phyloP scores from a whole-genome alignment of 371 early-diverging fungal species.

The Lichtheimia ramosa region DNA sequence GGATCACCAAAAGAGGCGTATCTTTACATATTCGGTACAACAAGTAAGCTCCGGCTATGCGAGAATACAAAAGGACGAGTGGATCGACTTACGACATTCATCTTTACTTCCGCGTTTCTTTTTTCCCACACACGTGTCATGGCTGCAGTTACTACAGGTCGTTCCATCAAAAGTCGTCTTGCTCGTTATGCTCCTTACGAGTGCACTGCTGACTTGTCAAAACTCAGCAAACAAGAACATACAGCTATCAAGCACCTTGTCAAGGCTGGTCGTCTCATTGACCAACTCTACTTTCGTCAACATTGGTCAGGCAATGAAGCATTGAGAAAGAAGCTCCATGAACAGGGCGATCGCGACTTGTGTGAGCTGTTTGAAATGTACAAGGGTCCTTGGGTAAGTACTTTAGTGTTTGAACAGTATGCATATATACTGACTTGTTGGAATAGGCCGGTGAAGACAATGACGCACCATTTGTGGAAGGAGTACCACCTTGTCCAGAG shows the following conservation, averaged over 20 bases:
- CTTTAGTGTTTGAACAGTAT: neutral
- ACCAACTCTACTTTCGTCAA: conserved; percentile 69
- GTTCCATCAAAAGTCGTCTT: conserved; percentile 35
- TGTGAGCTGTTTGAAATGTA: conserved; percentile 64
- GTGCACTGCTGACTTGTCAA: conserved; percentile 60
- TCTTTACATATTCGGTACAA: too few species aligned
- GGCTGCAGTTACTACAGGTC: conserved; percentile 18
- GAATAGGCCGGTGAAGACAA: conserved; percentile 44
- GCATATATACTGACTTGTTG: neutral
- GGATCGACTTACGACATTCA: too few species aligned
- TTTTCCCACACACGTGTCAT: conserved; percentile 12
- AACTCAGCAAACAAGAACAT: conserved; percentile 60
- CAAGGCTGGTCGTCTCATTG: conserved; percentile 63
- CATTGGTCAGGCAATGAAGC: conserved; percentile 70
- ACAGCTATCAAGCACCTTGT: conserved; percentile 67
- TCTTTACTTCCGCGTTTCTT: neutral
- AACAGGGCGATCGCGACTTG: conserved; percentile 35
- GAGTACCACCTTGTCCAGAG: conserved; percentile 62
- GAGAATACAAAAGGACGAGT: too few species aligned
- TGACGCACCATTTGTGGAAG: conserved; percentile 60
- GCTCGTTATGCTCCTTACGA: conserved; percentile 55
- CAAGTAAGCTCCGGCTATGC: too few species aligned
- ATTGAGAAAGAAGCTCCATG: conserved; percentile 52
- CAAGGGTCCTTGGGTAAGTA: conserved; percentile 74
- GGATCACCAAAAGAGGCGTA: too few species aligned